Evolutionary conservation across 192 early-diverging fungal species (phyloP).

Genomic region (Coemansia brasiliensis): DNA sequence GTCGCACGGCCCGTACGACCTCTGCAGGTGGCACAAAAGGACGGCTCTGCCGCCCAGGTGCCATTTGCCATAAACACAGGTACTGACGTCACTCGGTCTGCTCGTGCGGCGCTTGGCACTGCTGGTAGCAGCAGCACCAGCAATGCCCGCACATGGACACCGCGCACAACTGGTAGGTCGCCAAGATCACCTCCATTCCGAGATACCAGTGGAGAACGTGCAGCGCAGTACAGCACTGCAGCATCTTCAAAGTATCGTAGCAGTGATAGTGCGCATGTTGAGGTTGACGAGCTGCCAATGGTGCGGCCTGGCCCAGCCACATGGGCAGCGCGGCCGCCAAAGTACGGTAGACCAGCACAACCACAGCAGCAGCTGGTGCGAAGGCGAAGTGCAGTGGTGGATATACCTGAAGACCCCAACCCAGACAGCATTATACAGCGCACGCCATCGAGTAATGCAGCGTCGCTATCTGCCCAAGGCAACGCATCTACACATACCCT

Average conservation of each 20-base stretch:
- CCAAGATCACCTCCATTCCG: constrained; percentile 18
- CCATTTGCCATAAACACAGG: constrained; percentile 40
- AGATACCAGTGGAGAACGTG: constrained; percentile 11
- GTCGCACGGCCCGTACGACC: constrained; percentile 20
- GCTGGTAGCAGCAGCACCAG: constrained; percentile 1
- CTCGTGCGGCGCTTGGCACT: not conserved
- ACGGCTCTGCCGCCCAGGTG: constrained; percentile 12
- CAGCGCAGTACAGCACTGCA: constrained; percentile 20
- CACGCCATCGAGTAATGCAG: not conserved
- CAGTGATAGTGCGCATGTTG: constrained; percentile 46
- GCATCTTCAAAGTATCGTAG: constrained; percentile 31
- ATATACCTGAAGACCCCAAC: constrained; percentile 21
- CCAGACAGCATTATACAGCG: not conserved
- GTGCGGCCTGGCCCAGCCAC: constrained; percentile 19
- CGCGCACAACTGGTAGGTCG: not conserved
- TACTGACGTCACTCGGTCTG: not conserved
- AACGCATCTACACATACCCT: not conserved
- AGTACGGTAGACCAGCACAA: constrained; percentile 4
- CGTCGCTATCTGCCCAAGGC: not conserved
- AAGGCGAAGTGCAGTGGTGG: constrained; percentile 42
- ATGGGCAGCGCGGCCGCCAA: constrained; percentile 12
- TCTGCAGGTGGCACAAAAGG: not conserved
- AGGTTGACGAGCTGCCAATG: constrained; percentile 45
- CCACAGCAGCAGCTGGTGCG: constrained; percentile 13
- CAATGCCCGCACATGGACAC: constrained; percentile 1